Base-by-base conservation (phyloP, 208 protist genomes). In the Lotmaria passim region DNA sequence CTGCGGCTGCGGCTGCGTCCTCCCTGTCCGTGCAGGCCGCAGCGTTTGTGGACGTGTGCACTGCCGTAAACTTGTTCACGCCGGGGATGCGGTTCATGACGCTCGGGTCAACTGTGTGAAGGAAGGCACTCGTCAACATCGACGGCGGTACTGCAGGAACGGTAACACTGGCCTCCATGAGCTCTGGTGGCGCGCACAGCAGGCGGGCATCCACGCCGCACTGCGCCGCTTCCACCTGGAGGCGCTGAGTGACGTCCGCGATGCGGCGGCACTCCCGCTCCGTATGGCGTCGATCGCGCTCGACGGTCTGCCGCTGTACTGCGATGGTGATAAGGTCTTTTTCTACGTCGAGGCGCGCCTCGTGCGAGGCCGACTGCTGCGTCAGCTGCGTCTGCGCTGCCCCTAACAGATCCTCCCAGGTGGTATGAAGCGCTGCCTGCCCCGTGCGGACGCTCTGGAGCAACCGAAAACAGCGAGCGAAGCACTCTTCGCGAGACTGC, bases 361-460 rank as follows among this genome's bases (percentile, higher is more conserved):
- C 61, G 36, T 76, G 70, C 14, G 51, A 62, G 7, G 61, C 21
- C 36, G 36, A 1, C 51, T 69, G 55, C 58, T 69, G 59, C 41
- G 63, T 39, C 34, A 36, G 21, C 43, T 67, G 48, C 50, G 64
- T 64, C 39, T 61, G 47, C 48, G 50, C 41, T 7, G 62, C 44
- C 10, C 55, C 39, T 62, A 58, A 69, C 61, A 73, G 33, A 19
- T 47, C 65, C 14, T 58, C 58, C 50, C 64, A 70, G 17, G 57
- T 53, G 11, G 44, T 51, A 14, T 39, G 50, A 38, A 68, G 28
- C 34, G 33, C 39, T 26, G 48, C 68, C 48, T 79, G 51, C 38
- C 60, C 41, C 28, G 46, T 56, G 12, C 65, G 76, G 24, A 67
- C 36, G 34, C 66, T 50, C 19, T 72, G 50, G 19, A 93, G 64